A percentile compares a stretch with the other conserved stretches of the same genome.
These are phyloP conservation scores for Hymenoscyphus salicellus DNA, from an alignment of 2,329 filamentous ascomycete genomes.

Conservation along the genomic window DNA sequence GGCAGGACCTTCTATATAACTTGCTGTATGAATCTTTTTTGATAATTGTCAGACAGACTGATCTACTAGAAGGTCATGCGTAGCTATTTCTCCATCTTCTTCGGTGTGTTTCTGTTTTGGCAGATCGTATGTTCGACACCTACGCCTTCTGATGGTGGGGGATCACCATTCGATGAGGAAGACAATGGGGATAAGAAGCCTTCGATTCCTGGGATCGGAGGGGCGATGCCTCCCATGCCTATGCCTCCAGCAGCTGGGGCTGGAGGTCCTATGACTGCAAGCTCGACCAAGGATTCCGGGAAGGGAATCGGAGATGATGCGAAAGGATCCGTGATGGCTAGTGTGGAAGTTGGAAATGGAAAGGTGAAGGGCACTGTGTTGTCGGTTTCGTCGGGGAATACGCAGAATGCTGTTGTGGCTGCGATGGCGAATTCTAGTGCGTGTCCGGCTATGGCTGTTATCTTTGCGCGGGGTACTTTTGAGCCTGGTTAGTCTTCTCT, in stretches of 20 bases:
- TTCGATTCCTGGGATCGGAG: not conserved
- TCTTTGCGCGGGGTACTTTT: constrained; percentile 30
- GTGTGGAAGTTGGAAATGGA: not conserved
- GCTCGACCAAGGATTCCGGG: not conserved
- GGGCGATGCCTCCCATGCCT: too few species aligned
- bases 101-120: not conserved
- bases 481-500: constrained; percentile 25
- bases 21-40: not conserved
- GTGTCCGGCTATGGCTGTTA: constrained; percentile 30
- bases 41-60: not conserved
- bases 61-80: not conserved
- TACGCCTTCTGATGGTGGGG: not conserved
- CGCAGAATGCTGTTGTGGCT: constrained; percentile 20
- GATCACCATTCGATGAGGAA: not conserved
- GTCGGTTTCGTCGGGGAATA: constrained; percentile 22
- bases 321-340: not conserved
- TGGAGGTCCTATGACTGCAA: too few species aligned
- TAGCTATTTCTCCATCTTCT: not conserved
- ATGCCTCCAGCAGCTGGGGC: too few species aligned
- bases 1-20: not conserved
- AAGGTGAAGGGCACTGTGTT: not conserved
- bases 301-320: not conserved
- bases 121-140: not conserved
- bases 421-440: constrained; percentile 11
- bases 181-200: not conserved